A percentile compares a stretch with the other conserved stretches of the same genome.
phyloP scores from a whole-genome alignment of 2,329 filamentous ascomycete genomes.

The Fusarium dimerum region DNA sequence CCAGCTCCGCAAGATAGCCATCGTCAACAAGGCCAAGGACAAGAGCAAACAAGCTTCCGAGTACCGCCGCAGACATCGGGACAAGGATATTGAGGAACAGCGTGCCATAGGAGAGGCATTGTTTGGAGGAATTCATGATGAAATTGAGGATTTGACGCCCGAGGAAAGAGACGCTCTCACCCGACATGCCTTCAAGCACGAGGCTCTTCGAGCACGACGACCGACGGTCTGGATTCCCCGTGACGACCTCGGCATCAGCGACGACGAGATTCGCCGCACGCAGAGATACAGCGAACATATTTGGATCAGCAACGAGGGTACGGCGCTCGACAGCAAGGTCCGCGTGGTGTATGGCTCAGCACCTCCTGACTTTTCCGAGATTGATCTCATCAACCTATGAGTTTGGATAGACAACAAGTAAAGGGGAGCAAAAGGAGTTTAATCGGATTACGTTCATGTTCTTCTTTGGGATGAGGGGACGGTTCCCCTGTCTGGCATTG shows the following conservation, averaged over 20 bases:
- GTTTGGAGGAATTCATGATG: constrained; percentile 85
- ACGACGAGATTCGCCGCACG: constrained; percentile 85
- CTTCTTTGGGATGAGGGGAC: neutral
- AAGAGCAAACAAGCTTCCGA: constrained; percentile 41
- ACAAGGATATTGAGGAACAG: constrained; percentile 71
- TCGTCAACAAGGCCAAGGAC: constrained; percentile 21
- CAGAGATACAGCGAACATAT: constrained; percentile 74
- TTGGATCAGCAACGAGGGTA: constrained; percentile 93
- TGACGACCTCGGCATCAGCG: constrained; percentile 85
- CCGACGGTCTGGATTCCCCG: constrained; percentile 93
- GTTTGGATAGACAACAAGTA: neutral
- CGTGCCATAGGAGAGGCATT: constrained; percentile 75
- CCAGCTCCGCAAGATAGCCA: constrained; percentile 47
- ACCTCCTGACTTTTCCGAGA: constrained; percentile 86
- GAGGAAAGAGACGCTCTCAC: constrained; percentile 86
- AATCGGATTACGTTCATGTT: neutral
- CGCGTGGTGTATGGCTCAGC: constrained; percentile 82
- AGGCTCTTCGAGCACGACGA: constrained; percentile 77
- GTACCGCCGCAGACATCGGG: constrained; percentile 51
- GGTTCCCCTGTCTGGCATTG: no score
- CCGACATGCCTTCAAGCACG: constrained; percentile 86
- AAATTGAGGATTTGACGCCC: constrained; percentile 90
- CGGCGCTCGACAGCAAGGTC: constrained; percentile 80
- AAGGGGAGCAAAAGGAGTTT: neutral
- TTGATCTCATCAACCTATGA: constrained; percentile 80